Evolutionary conservation across 805 yeast genomes (phyloP).

Genomic region (Candida anglica): DNA sequence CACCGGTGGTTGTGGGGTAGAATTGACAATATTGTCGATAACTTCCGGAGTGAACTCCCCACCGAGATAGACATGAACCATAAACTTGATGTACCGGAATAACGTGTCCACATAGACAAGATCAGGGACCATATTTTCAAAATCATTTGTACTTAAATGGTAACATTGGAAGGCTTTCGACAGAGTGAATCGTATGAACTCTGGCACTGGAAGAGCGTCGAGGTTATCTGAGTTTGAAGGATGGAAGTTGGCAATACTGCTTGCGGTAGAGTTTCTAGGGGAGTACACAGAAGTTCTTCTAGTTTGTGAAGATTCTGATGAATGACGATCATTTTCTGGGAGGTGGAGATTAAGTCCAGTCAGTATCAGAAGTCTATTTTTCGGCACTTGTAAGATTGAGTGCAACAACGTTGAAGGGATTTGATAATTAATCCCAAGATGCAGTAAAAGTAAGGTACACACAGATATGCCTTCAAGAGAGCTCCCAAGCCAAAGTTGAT

Average conservation of each 20-base stretch:
- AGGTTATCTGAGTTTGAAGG: constrained; percentile 5
- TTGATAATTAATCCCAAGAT: constrained; percentile 49
- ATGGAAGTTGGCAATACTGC: constrained; percentile 23
- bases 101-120: constrained; percentile 71
- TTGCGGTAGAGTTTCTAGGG: constrained; percentile 32
- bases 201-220: constrained; percentile 24
- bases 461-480: constrained; percentile 80
- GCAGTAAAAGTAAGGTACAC: constrained; percentile 57
- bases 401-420: constrained; percentile 36
- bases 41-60: constrained; percentile 39
- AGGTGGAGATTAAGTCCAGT: neutral
- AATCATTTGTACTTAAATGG: constrained; percentile 46
- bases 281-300: constrained; percentile 13
- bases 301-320: neutral
- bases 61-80: constrained; percentile 48
- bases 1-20: constrained; percentile 7
- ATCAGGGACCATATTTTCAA: constrained; percentile 79
- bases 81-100: constrained; percentile 58
- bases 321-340: constrained; percentile 3
- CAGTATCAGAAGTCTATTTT: constrained; percentile 2
- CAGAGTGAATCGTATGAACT: constrained; percentile 26
- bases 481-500: constrained; percentile 83
- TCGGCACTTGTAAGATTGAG: constrained; percentile 28
- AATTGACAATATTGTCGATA: constrained; percentile 43
- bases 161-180: constrained; percentile 24